These are phyloP conservation scores for Rhododendron simsii DNA, from an alignment of 148 eudicot genomes.

Conservation along the genomic window DNA sequence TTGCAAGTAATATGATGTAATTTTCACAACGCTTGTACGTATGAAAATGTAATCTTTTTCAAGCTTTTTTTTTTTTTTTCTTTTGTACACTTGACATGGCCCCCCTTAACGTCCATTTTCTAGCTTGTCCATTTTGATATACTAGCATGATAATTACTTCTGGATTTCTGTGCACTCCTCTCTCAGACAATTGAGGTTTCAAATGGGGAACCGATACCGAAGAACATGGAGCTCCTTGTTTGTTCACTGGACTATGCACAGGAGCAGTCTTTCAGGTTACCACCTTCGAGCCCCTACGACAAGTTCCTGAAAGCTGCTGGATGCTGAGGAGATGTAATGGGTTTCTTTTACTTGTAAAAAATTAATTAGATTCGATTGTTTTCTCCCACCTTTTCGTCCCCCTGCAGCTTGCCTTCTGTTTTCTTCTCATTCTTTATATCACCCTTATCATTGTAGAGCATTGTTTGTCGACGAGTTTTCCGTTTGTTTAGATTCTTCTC, in stretches of 20 bases:
- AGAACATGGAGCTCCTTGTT: constrained; percentile 29
- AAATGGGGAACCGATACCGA: constrained; percentile 25
- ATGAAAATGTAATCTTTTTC: neutral
- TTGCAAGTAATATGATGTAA: neutral
- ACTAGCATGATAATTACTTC: neutral
- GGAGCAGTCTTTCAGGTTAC: constrained; percentile 60
- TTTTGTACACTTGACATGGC: neutral
- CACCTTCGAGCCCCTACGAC: constrained; percentile 92
- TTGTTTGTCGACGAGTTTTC: neutral
- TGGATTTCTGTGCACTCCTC: neutral
- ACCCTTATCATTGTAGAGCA: neutral
- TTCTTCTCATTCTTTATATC: constrained; percentile 9
- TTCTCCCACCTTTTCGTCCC: neutral
- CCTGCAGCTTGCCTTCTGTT: neutral
- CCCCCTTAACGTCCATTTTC: neutral
- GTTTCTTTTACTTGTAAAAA: neutral
- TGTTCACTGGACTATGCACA: constrained; percentile 56
- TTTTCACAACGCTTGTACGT: neutral
- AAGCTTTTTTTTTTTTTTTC: neutral
- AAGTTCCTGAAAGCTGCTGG: constrained; percentile 85
- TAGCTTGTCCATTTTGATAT: neutral
- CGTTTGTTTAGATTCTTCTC: constrained; percentile 4
- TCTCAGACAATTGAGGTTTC: constrained; percentile 33
- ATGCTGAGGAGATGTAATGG: constrained; percentile 40
- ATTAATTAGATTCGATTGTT: neutral